Evolutionary conservation across 139 green algal genomes (phyloP), one percentile per base, ranked within the genome.

Genomic region (Chloropicon primus): DNA sequence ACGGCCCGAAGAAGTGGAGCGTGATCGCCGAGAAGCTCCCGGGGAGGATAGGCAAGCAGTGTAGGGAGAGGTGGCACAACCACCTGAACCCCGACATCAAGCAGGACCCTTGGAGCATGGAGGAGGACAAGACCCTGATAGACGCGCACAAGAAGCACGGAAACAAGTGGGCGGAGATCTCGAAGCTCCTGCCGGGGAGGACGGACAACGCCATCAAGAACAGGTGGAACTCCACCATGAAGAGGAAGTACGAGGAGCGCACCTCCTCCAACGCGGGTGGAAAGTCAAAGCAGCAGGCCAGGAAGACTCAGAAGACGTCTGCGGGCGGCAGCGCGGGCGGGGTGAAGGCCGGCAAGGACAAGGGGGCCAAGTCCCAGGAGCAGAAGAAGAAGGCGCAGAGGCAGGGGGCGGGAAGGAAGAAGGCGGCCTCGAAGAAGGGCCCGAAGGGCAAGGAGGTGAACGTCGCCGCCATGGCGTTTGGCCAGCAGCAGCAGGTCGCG

Each of bases 171-270:
- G 89, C 91, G 0, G 79, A 86, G 62, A 92, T 95, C 29, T 86
- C 89, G 21, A 82, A 86, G 71, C 78, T 86, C 73, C 76, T 96
- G 73, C 84, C 85, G 17, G 90, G 90, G 10, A 81, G 84, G 24
- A 93, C 90, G 27, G 90, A 95, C 84, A 95, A 95, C 62, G 84
- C 90, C 1, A 93, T 95, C 74, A 95, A 94, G 77, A 94, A 94
- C 85, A 90, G 92, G 86, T 94, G 90, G 90, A 90, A 94, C 74
- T 80, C 82, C 28, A 93, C 85, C 23, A 41, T 92, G 71, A 80
- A 80, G 41, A 22, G 2, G 29, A 53, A 27, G 1, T 25, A 22
- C 17, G 29, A 27, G 72, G 26, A 75, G 72, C 5, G 41, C n/a
- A n/a, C n/a, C n/a, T n/a, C n/a, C n/a, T n/a, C n/a, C n/a, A n/a